Conservation (phyloP, 257 asterid genomes). For the Asclepias syriaca region DNA sequence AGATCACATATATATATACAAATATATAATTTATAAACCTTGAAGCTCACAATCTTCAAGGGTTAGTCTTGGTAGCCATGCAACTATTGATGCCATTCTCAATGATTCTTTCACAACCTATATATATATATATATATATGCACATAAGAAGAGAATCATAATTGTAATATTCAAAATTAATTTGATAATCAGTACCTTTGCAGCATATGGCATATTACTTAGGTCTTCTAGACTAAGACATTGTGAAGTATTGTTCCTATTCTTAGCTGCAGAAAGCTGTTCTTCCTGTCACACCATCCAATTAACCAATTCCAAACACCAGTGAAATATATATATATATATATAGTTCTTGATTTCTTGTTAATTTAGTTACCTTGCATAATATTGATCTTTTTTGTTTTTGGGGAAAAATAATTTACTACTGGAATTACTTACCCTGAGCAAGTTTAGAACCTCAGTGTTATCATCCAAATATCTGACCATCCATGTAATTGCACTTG, state of each 20-base stretch:
- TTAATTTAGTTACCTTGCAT: not conserved
- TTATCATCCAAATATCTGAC: slow-evolving; percentile 1
- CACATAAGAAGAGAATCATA: not conserved
- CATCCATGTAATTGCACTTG: slow-evolving; percentile 9
- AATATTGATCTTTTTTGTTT: not conserved
- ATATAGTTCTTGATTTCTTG: not conserved
- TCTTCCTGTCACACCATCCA: not conserved
- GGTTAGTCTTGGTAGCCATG: slow-evolving; percentile 1
- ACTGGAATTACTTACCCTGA: not conserved
- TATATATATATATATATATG: not conserved
- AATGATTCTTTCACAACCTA: slow-evolving; percentile 6
- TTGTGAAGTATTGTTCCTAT: not conserved
- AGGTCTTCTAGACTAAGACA: not conserved
- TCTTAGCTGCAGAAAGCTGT: not conserved
- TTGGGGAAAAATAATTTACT: no score
- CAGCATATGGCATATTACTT: slow-evolving; percentile 1
- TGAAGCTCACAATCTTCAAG: slow-evolving; percentile 2
- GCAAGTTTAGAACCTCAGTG: not conserved
- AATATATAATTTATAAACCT: not conserved
- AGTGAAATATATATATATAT: not conserved
- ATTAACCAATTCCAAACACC: not conserved
- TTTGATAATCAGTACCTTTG: not conserved
- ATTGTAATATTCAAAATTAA: not conserved
- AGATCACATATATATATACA: not conserved
- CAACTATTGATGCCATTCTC: not conserved